Evolutionary conservation across 2,329 filamentous ascomycete genomes (phyloP).

Genomic region (Pezicula rhizophila): DNA sequence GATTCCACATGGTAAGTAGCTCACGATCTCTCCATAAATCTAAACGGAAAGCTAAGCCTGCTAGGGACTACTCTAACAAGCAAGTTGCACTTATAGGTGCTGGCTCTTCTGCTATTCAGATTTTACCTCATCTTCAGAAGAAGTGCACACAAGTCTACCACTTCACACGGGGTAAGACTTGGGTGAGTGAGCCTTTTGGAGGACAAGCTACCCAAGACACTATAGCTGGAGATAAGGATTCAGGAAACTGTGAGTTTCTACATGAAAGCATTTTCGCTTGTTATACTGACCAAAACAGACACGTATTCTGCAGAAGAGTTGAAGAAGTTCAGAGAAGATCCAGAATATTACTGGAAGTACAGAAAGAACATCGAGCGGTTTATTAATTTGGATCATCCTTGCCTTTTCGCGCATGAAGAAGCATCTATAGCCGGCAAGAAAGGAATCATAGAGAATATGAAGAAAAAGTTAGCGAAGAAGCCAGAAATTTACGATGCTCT

Average conservation of each 20-base stretch:
- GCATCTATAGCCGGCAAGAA: conserved; percentile 14
- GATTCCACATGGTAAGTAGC: conserved; percentile 7
- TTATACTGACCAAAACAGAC: not conserved
- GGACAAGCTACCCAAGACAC: not conserved
- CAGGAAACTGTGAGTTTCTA: conserved; percentile 27
- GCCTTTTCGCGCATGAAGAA: not conserved
- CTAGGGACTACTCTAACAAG: conserved; percentile 7
- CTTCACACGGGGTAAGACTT: conserved; percentile 41
- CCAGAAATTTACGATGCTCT: conserved; percentile 26
- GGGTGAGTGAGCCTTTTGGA: conserved; percentile 18
- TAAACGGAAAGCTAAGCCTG: not conserved
- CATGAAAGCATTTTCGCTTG: no score
- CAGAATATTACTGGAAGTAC: conserved; percentile 33
- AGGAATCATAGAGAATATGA: conserved; percentile 9
- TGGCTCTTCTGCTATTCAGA: conserved; percentile 28
- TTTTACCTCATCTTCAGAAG: conserved; percentile 28
- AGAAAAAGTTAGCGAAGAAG: conserved; percentile 31
- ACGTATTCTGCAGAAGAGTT: conserved; percentile 30
- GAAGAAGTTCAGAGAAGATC: conserved; percentile 31
- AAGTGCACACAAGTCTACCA: conserved; percentile 41
- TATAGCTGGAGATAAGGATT: conserved; percentile 23
- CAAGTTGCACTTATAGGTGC: conserved; percentile 24
- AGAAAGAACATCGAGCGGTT: conserved; percentile 33
- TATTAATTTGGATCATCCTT: not conserved
- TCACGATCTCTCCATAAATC: not conserved